Conservation (phyloP, 1,284 basidiomycete genomes). For the Cryptococcus deneoformans region DNA sequence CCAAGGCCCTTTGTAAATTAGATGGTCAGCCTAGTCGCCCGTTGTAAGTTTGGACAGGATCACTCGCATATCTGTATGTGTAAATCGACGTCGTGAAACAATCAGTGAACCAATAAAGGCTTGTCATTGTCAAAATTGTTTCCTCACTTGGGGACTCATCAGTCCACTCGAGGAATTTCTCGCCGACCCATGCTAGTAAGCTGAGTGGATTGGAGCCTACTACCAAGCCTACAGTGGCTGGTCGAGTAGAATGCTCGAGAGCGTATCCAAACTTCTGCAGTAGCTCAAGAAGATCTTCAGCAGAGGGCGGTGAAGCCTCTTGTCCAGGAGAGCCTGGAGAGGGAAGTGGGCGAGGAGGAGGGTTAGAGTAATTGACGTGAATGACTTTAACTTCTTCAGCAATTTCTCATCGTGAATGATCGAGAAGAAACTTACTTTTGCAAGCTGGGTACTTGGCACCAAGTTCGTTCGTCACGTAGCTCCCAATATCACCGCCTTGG, state of each 20-base stretch:
- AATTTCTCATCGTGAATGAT: too few relatives aligned
- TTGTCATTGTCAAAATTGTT: conserved; percentile 42
- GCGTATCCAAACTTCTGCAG: conserved; percentile 18
- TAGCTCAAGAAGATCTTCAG: not conserved
- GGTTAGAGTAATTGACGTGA: not conserved
- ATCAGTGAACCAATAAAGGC: conserved; percentile 50
- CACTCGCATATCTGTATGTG: conserved; percentile 47
- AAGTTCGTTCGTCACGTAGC: conserved; percentile 25
- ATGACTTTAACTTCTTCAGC: not conserved
- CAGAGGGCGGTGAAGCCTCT: not conserved
- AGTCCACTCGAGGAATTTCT: conserved; percentile 50
- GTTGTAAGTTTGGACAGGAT: not conserved
- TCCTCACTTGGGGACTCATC: conserved; percentile 33
- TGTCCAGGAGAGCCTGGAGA: too few relatives aligned
- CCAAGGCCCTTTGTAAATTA: conserved; percentile 6
- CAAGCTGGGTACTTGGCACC: conserved; percentile 23
- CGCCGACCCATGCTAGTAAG: conserved; percentile 50
- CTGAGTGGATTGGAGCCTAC: conserved; percentile 47
- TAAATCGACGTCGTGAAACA: conserved; percentile 49
- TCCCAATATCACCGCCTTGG: conserved; percentile 48
- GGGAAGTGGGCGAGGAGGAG: too few relatives aligned
- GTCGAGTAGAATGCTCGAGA: conserved; percentile 43
- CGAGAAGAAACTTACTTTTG: conserved; percentile 6
- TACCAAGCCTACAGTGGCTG: conserved; percentile 47
- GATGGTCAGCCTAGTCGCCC: not conserved